Conservation (phyloP, 768 basidiomycete genomes). For the Mrakia blollopis region DNA sequence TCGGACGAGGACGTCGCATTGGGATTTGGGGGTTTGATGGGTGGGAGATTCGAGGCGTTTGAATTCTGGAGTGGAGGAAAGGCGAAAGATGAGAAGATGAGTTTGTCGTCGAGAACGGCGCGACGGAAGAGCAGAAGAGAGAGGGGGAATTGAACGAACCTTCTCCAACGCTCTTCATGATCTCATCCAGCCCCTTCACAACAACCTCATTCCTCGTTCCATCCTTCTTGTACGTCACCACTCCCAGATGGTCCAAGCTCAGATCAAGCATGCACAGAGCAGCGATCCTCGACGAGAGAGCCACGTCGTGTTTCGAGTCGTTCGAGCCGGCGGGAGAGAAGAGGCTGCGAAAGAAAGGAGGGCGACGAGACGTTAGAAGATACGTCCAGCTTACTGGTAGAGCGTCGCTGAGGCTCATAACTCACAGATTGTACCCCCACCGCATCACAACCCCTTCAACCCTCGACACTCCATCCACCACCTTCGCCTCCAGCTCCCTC, state of each 20-base stretch:
- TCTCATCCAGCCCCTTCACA: constrained; percentile 50
- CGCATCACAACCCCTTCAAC: constrained; percentile 68
- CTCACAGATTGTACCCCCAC: constrained; percentile 78
- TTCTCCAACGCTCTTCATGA: constrained; percentile 70
- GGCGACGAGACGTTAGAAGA: no score
- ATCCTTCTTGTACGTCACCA: constrained; percentile 60
- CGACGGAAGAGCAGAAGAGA: background rate
- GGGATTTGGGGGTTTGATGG: constrained; percentile 64
- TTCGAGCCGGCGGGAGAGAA: constrained; percentile 70
- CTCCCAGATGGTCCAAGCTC: constrained; percentile 78
- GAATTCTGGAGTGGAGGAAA: constrained; percentile 47
- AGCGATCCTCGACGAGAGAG: constrained; percentile 78
- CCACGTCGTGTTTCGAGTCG: constrained; percentile 83
- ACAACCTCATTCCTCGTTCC: constrained; percentile 44
- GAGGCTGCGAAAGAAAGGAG: constrained; percentile 50
- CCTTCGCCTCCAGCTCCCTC: constrained; percentile 49
- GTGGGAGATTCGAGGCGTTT: constrained; percentile 51
- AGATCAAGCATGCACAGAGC: constrained; percentile 89
- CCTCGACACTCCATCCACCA: constrained; percentile 61
- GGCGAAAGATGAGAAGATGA: background rate
- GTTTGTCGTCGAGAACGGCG: no score
- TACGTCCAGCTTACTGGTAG: no score
- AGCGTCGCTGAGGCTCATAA: no score
- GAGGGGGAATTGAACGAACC: constrained; percentile 50
- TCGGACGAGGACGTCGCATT: constrained; percentile 70